These are phyloP conservation scores for Neurospora sp. DNA, from an alignment of 495 filamentous ascomycete species.

Conservation along the genomic window DNA sequence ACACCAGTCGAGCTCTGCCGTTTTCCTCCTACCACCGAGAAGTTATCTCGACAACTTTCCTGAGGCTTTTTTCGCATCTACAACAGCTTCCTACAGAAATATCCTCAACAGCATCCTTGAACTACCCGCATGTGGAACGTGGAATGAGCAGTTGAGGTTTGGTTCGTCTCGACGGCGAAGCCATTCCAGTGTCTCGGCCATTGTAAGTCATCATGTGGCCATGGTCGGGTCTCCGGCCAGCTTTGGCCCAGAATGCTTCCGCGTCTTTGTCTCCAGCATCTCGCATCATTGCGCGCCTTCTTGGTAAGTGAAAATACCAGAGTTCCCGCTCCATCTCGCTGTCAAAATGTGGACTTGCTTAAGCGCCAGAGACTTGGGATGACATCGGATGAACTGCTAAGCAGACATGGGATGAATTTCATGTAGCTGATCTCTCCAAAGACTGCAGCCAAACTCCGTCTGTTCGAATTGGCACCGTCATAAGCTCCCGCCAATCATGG, in stretches of 20 bases:
- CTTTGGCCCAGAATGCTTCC: constrained; percentile 15
- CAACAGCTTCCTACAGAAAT: background rate
- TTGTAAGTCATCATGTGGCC: constrained; percentile 16
- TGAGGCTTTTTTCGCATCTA: background rate
- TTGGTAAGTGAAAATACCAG: background rate
- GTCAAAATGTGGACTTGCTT: background rate
- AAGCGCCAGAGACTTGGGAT: constrained; percentile 3
- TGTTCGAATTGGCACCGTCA: constrained; percentile 4
- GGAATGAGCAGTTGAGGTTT: constrained; percentile 10
- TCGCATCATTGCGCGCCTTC: constrained; percentile 14
- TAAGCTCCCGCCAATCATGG: constrained; percentile 23
- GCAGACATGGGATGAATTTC: background rate
- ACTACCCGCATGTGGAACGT: background rate
- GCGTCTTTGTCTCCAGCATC: constrained; percentile 6
- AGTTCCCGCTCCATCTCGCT: background rate
- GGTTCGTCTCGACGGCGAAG: constrained; percentile 15
- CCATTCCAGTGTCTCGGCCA: background rate
- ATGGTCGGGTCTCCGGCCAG: constrained; percentile 14
- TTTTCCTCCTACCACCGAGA: background rate
- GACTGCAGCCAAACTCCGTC: background rate
- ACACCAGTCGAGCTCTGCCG: background rate
- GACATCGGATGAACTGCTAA: background rate
- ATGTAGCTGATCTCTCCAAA: background rate
- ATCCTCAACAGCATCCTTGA: background rate
- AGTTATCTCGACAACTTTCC: background rate